phyloP scores from a whole-genome alignment of 225 moss, liverwort and hornwort species.

The Neckera pumila region DNA sequence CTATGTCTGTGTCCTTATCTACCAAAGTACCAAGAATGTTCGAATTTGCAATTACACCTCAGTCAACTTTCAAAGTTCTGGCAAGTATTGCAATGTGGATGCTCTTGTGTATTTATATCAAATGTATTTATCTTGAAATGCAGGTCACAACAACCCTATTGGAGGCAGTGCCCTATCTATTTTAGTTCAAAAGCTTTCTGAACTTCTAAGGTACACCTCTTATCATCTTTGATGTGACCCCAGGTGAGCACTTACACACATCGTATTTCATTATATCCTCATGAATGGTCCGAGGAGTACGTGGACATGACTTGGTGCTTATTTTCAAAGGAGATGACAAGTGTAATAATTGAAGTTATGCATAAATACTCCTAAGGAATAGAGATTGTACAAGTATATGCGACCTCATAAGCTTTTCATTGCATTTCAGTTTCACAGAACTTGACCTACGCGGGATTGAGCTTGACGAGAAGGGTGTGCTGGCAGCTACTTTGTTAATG shows the following conservation, averaged over 20 bases:
- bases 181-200: slow-evolving; percentile 61
- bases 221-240: background rate
- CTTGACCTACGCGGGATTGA: slow-evolving; percentile 78
- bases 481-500: slow-evolving; percentile 41
- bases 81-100: background rate
- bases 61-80: background rate
- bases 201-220: slow-evolving; percentile 47
- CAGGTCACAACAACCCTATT: slow-evolving; percentile 77
- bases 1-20: background rate
- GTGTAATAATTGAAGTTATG: background rate
- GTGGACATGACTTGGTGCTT: background rate
- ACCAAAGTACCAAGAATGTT: background rate
- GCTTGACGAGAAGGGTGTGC: slow-evolving; percentile 67
- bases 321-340: background rate
- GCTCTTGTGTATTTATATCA: background rate
- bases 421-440: slow-evolving; percentile 65
- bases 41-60: background rate
- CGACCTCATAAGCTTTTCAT: background rate
- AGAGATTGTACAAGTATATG: background rate
- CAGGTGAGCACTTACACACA: background rate
- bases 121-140: background rate
- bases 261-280: background rate
- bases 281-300: background rate
- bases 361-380: background rate
- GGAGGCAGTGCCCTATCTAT: slow-evolving; percentile 60